Conservation (phyloP, 23 red algal species). For the Chondrus crispus region DNA sequence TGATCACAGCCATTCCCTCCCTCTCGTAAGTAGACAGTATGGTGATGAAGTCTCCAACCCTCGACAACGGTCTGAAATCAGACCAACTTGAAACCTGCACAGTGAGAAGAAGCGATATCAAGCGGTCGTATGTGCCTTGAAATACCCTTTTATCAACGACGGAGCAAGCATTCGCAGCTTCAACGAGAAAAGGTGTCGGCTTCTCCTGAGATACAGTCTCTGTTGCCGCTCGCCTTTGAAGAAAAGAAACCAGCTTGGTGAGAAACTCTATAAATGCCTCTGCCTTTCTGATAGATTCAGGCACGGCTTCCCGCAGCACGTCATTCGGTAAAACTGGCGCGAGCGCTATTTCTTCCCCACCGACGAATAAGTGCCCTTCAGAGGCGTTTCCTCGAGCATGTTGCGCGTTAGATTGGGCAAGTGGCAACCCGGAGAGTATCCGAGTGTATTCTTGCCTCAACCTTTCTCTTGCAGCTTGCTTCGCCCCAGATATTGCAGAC, state of each 20-base stretch:
- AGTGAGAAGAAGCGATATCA: slow-evolving; percentile 76
- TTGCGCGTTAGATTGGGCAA: slow-evolving; percentile 5
- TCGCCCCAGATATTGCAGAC: slow-evolving; percentile 50
- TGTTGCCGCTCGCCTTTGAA: slow-evolving; percentile 61
- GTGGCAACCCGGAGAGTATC: slow-evolving; percentile 68
- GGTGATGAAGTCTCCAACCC: slow-evolving; percentile 82
- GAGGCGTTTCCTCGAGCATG: background rate
- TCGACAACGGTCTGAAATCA: slow-evolving; percentile 73
- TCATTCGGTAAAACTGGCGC: slow-evolving; percentile 74
- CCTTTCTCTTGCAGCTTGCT: slow-evolving; percentile 39
- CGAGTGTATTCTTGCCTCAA: slow-evolving; percentile 85
- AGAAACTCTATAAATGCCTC: slow-evolving; percentile 91
- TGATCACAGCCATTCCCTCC: slow-evolving; percentile 81
- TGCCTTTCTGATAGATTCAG: slow-evolving; percentile 82
- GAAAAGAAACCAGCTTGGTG: slow-evolving; percentile 54
- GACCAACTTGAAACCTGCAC: slow-evolving; percentile 72
- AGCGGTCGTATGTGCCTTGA: slow-evolving; percentile 63
- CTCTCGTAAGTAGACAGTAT: slow-evolving; percentile 84
- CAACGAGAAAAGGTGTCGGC: slow-evolving; percentile 54
- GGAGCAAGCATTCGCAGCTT: slow-evolving; percentile 31
- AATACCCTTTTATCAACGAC: slow-evolving; percentile 73
- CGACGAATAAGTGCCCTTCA: background rate
- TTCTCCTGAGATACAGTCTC: slow-evolving; percentile 57
- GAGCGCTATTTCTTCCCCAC: slow-evolving; percentile 56
- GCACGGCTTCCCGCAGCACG: slow-evolving; percentile 74